A percentile compares a stretch with the other conserved stretches of the same genome.
These are phyloP conservation scores for Entomortierella lignicola DNA, from an alignment of 192 early-diverging fungal species.

Conservation along the genomic window DNA sequence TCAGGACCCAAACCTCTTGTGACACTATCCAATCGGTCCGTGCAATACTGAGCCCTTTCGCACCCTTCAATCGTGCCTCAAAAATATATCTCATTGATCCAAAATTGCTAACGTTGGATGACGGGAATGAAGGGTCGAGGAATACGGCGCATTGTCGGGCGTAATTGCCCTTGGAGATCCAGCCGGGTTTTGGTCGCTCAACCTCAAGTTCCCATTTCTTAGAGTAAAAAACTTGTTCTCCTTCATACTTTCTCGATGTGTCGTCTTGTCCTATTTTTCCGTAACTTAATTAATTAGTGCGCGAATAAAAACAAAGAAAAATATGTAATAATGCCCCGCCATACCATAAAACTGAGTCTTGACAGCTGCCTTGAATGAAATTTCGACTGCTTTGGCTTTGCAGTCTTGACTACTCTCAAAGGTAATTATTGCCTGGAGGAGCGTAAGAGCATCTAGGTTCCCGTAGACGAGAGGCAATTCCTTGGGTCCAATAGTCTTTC, in stretches of 20 bases:
- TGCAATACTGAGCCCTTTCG: slow-evolving; percentile 18
- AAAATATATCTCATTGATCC: slow-evolving; percentile 29
- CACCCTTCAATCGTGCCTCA: slow-evolving; percentile 31
- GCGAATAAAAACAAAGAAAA: neutral
- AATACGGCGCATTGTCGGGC: slow-evolving; percentile 16
- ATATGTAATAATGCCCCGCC: too few relatives aligned
- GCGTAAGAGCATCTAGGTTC: slow-evolving; percentile 3
- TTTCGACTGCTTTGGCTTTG: slow-evolving; percentile 18
- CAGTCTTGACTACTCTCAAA: slow-evolving; percentile 26
- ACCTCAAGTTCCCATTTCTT: slow-evolving; percentile 28
- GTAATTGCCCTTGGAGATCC: slow-evolving; percentile 22
- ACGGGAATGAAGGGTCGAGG: slow-evolving; percentile 19
- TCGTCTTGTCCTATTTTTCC: slow-evolving; percentile 16
- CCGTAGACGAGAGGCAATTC: slow-evolving; percentile 25
- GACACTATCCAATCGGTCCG: slow-evolving; percentile 11
- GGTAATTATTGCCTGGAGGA: slow-evolving; percentile 13
- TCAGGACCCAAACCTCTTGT: slow-evolving; percentile 38
- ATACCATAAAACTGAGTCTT: slow-evolving; percentile 19
- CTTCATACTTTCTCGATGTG: slow-evolving; percentile 5
- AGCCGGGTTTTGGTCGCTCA: slow-evolving; percentile 12
- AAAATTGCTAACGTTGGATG: slow-evolving; percentile 9
- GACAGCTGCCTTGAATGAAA: slow-evolving; percentile 19
- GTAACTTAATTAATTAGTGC: neutral
- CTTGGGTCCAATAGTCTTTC: slow-evolving; percentile 19
- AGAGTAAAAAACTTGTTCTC: slow-evolving; percentile 15